Conservation (phyloP, 257 asterid species). For the Solanum sitiens region DNA sequence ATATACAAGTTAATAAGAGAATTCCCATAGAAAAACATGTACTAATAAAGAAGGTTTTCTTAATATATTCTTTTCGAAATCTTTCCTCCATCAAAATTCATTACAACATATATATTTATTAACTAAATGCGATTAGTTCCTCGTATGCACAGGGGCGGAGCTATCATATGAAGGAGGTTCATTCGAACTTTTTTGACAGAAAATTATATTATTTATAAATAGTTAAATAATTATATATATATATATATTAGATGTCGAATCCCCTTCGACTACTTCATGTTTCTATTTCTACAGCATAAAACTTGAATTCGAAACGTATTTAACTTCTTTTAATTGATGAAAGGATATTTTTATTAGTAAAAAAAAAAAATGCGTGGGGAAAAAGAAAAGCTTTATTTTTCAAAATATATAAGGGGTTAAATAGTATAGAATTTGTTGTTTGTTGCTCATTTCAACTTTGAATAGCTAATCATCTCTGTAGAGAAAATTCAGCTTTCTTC, state of each 20-base stretch:
- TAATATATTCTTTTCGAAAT: too few relatives aligned
- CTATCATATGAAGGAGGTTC: too few relatives aligned
- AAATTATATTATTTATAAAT: too few relatives aligned
- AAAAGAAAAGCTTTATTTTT: not conserved
- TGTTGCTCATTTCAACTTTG: not conserved
- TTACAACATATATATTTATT: not conserved
- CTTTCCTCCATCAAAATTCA: not conserved
- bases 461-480: not conserved
- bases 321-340: not conserved
- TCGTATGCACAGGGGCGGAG: too few relatives aligned
- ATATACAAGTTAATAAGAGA: too few relatives aligned
- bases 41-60: not conserved
- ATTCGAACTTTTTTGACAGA: too few relatives aligned
- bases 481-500: not conserved
- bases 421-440: not conserved
- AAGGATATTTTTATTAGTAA: not conserved
- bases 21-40: too few relatives aligned
- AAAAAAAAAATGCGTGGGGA: not conserved
- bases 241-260: too few relatives aligned
- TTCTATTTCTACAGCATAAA: too few relatives aligned
- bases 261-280: too few relatives aligned
- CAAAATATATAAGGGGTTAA: not conserved
- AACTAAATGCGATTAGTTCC: not conserved
- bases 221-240: too few relatives aligned
- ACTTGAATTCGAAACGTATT: not conserved